phyloP scores from a whole-genome alignment of 1,139 yeast genomes.

The Lodderomyces pseudojiufengensis region DNA sequence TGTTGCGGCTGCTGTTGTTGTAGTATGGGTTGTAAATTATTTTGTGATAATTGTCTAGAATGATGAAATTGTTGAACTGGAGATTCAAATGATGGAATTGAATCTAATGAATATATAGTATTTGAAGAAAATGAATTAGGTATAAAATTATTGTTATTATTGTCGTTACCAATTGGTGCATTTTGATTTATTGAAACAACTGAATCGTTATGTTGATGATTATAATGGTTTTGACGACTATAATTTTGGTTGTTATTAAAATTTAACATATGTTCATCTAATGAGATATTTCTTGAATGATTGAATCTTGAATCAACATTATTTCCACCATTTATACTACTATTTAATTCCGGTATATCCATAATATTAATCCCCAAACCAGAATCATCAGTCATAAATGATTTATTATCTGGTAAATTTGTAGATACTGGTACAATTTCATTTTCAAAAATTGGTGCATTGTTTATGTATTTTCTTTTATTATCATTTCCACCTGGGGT shows the following conservation, averaged over 20 bases:
- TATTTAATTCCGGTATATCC: constrained; percentile 2
- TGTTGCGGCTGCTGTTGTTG: constrained; percentile 11
- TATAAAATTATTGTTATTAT: constrained; percentile 7
- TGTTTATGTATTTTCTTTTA: constrained; percentile 2
- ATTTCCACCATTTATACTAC: no score
- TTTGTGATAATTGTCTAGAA: constrained; percentile 13
- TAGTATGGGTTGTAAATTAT: constrained; percentile 12
- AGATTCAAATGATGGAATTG: constrained; percentile 36
- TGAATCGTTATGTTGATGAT: constrained; percentile 15
- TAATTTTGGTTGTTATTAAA: constrained; percentile 15
- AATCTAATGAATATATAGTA: constrained; percentile 43
- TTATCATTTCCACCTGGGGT: neutral
- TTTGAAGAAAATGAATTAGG: constrained; percentile 30
- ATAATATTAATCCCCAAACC: constrained; percentile 5
- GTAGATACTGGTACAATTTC: constrained; percentile 25
- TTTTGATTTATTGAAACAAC: constrained; percentile 15
- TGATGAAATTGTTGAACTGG: constrained; percentile 11
- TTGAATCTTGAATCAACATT: constrained; percentile 7
- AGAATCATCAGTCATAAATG: constrained; percentile 5
- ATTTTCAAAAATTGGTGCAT: constrained; percentile 7
- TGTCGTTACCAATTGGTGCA: constrained; percentile 18
- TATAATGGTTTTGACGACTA: constrained; percentile 1
- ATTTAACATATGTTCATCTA: constrained; percentile 18
- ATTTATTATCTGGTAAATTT: constrained; percentile 14
- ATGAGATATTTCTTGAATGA: constrained; percentile 26